A percentile compares a stretch with the other conserved stretches of the same genome.
phyloP scores from a whole-genome alignment of 192 early-diverging fungal genomes.

The Geranomyces michiganensis region DNA sequence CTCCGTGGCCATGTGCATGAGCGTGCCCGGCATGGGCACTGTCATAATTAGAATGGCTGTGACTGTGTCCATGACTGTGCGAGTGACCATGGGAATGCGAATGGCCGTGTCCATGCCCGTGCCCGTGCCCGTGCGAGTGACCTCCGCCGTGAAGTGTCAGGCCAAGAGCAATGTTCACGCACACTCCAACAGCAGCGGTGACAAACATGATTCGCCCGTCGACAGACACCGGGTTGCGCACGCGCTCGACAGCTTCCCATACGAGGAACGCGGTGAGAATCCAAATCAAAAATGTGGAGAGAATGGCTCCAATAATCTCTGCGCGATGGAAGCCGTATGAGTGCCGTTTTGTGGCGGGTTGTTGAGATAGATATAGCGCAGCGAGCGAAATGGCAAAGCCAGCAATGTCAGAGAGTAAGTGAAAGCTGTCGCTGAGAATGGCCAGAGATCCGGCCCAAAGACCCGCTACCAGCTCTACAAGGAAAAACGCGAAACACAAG shows the following conservation, averaged over 20 bases:
- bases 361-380: conserved; percentile 65
- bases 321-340: conserved; percentile 78
- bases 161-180: conserved; percentile 72
- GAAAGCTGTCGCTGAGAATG: conserved; percentile 76
- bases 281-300: conserved; percentile 82
- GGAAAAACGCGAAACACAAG: conserved; percentile 65
- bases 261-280: conserved; percentile 69
- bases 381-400: conserved; percentile 73
- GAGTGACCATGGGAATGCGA: conserved; percentile 51
- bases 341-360: conserved; percentile 66
- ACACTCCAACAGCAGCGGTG: conserved; percentile 73
- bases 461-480: conserved; percentile 66
- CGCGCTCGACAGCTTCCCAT: conserved; percentile 68
- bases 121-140: conserved; percentile 51
- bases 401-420: conserved; percentile 72
- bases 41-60: conserved; percentile 8
- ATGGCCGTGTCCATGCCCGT: conserved; percentile 35
- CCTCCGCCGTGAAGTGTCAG: conserved; percentile 40
- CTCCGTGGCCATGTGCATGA: conserved; percentile 16
- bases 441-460: conserved; percentile 69
- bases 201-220: conserved; percentile 69
- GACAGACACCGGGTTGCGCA: conserved; percentile 63
- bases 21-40: conserved; percentile 29
- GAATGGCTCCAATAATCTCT: conserved; percentile 77
- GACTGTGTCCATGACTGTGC: conserved; percentile 41